phyloP scores from a whole-genome alignment of 805 yeast species.

The Saccharomycopsis fermentans region DNA sequence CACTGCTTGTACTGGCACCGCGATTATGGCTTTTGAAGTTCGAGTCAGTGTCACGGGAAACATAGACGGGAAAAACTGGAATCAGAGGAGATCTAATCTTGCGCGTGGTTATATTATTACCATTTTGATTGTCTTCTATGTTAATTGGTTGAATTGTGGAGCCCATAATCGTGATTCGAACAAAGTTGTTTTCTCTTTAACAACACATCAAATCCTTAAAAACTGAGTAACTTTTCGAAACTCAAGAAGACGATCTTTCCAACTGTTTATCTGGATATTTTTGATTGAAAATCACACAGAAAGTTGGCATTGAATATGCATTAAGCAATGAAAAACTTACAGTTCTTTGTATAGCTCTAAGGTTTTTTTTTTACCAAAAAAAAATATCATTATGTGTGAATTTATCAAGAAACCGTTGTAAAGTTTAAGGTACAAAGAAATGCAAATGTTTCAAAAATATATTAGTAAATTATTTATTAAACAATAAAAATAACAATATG shows the following conservation, averaged over 20 bases:
- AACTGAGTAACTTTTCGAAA: no score
- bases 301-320: not conserved
- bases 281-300: no score
- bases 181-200: no score
- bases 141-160: not conserved
- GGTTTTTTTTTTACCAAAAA: not conserved
- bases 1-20: not conserved
- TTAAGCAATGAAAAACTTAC: not conserved
- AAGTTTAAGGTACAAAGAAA: slow-evolving; percentile 1
- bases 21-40: not conserved
- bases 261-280: no score
- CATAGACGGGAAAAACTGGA: not conserved
- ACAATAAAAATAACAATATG: not conserved
- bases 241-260: no score
- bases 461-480: not conserved
- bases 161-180: not conserved
- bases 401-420: not conserved
- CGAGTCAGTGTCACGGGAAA: not conserved
- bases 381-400: not conserved
- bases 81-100: not conserved
- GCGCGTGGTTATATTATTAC: not conserved
- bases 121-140: not conserved
- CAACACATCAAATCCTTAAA: no score
- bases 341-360: no score
- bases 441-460: not conserved